Percentiles rank a stretch among this genome's conserved stretches.
Evolutionary conservation across 768 basidiomycete genomes (phyloP).

Genomic region (Psilocybe tampanensis): DNA sequence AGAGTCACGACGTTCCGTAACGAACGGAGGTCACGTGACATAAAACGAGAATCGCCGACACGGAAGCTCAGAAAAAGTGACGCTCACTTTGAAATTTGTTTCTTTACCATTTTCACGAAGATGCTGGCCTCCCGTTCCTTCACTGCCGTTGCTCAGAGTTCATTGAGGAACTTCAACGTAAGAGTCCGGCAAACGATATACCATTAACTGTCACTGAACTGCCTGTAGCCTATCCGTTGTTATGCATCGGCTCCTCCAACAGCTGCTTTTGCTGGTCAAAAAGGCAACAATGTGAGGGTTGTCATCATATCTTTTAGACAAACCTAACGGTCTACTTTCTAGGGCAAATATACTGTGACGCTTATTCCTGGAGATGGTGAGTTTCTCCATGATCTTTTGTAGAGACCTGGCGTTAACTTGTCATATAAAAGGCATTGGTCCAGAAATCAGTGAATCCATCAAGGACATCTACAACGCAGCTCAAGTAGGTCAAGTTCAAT

Average conservation of each 20-base stretch:
- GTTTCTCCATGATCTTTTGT: slow-evolving; percentile 19
- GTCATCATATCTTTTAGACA: neutral
- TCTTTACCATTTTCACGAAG: slow-evolving; percentile 23
- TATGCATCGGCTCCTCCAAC: slow-evolving; percentile 84
- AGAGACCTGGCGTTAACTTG: slow-evolving; percentile 16
- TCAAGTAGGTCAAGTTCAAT: slow-evolving; percentile 47
- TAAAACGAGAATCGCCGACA: slow-evolving; percentile 2
- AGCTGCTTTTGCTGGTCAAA: slow-evolving; percentile 88
- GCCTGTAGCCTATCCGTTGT: slow-evolving; percentile 49
- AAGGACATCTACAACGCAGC: slow-evolving; percentile 93
- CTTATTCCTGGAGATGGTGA: slow-evolving; percentile 95
- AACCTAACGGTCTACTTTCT: neutral
- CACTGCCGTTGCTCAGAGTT: slow-evolving; percentile 55
- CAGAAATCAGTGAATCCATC: slow-evolving; percentile 96
- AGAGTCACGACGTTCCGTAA: too few species aligned
- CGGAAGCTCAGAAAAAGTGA: slow-evolving; percentile 1
- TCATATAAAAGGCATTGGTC: slow-evolving; percentile 90
- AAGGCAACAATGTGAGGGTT: slow-evolving; percentile 76
- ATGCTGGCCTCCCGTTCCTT: slow-evolving; percentile 68
- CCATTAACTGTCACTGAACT: neutral
- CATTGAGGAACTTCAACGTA: slow-evolving; percentile 53
- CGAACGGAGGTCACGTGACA: slow-evolving; percentile 10
- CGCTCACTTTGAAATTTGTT: slow-evolving; percentile 17
- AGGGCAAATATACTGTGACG: slow-evolving; percentile 98
- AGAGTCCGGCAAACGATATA: slow-evolving; percentile 14